A percentile compares a stretch with the other conserved stretches of the same genome.
These are phyloP conservation scores for Collybiopsis confluens DNA, from an alignment of 768 basidiomycete species.

Conservation along the genomic window DNA sequence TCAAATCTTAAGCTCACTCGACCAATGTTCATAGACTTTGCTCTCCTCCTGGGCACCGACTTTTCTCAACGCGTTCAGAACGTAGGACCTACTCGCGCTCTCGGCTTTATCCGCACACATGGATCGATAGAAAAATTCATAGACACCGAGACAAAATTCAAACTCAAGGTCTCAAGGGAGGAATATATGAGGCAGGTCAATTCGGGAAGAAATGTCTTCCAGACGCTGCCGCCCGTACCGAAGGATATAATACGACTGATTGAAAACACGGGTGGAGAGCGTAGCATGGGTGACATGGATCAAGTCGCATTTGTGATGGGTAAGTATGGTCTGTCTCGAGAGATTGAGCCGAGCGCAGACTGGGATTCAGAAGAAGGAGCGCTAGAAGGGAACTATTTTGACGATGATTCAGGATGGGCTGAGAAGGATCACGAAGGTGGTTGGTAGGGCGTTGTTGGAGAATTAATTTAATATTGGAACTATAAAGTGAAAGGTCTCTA, in stretches of 20 bases:
- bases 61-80: constrained; percentile 83
- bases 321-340: constrained; percentile 44
- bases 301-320: constrained; percentile 44
- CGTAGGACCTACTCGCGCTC: constrained; percentile 74
- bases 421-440: neutral
- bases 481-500: neutral
- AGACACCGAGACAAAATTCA: constrained; percentile 44
- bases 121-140: constrained; percentile 72
- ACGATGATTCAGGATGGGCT: constrained; percentile 47
- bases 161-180: constrained; percentile 39
- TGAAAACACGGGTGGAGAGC: constrained; percentile 23
- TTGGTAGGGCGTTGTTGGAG: neutral
- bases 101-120: constrained; percentile 68
- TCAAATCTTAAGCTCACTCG: constrained; percentile 51
- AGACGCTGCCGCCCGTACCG: constrained; percentile 57
- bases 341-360: constrained; percentile 16
- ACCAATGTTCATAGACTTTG: constrained; percentile 73
- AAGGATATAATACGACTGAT: neutral
- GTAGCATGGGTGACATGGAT: constrained; percentile 30
- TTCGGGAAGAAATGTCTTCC: constrained; percentile 60
- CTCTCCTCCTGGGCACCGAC: constrained; percentile 85
- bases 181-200: constrained; percentile 64
- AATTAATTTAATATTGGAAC: too few relatives aligned
- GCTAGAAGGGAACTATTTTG: constrained; percentile 62
- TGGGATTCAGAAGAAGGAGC: constrained; percentile 44